Conservation (phyloP, 768 basidiomycete species). For the Boletus bicolor region DNA sequence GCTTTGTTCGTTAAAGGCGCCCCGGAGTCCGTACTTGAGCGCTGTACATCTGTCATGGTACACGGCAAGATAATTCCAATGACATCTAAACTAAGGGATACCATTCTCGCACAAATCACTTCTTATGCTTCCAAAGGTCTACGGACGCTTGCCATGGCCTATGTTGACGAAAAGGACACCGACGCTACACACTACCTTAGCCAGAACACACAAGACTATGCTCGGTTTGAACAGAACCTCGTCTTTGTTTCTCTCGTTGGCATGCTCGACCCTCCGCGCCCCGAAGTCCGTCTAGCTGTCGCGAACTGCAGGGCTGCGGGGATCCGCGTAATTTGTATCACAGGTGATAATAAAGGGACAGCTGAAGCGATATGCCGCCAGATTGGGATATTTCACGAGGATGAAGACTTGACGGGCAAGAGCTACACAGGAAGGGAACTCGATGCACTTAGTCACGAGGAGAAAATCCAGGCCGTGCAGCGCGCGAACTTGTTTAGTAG, state of each 20-base stretch:
- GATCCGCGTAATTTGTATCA: constrained; percentile 95
- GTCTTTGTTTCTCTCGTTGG: constrained; percentile 95
- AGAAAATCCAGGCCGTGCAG: constrained; percentile 85
- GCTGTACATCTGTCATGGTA: constrained; percentile 73
- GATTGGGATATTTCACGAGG: constrained; percentile 86
- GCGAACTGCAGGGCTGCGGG: constrained; percentile 90
- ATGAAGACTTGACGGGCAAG: constrained; percentile 91
- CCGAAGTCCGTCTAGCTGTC: constrained; percentile 84
- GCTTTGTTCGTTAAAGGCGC: constrained; percentile 93
- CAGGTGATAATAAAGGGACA: constrained; percentile 96
- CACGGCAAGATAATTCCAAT: constrained; percentile 64
- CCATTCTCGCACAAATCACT: constrained; percentile 62
- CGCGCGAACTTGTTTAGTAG: constrained; percentile 87
- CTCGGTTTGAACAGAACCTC: constrained; percentile 86
- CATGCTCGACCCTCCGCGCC: constrained; percentile 97
- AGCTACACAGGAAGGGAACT: constrained; percentile 94
- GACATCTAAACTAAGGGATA: constrained; percentile 53
- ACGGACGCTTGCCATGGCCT: constrained; percentile 89
- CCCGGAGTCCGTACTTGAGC: constrained; percentile 91
- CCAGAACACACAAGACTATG: constrained; percentile 75
- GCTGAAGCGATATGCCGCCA: constrained; percentile 96
- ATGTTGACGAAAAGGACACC: constrained; percentile 71
- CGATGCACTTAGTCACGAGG: constrained; percentile 72
- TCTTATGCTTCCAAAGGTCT: constrained; percentile 80
- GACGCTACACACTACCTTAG: constrained; percentile 81